Base-by-base conservation (phyloP, 179 eudicot genomes). In the Beta macrorhiza region DNA sequence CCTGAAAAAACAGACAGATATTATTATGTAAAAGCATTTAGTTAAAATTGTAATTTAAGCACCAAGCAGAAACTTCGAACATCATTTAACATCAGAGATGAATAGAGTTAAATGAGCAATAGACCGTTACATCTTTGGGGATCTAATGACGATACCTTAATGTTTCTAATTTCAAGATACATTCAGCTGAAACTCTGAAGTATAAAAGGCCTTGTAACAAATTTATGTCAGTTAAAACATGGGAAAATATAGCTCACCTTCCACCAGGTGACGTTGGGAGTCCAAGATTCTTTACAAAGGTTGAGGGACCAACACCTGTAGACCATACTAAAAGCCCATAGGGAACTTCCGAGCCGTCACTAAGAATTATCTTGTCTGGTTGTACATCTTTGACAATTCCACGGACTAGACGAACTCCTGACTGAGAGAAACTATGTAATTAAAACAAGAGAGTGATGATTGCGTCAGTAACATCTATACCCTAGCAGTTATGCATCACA, bases 251-350 rank as follows among this genome's bases (percentile, higher is more conserved):
- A 78, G 53, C 81, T 84, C 77, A 97, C 98, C 99, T 90, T 86
- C 98, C 99, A 87, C 99, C 98, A 37, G 95, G 93, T 80, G 98
- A 89, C 76, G 90, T 93, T 20, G 89, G 90, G 72, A 93, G 62
- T 45, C 91, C 94, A 49, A 92, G 89, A 75, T 87, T 65, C 32
- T 84, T 89, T 53, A 95, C 91, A 74, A 97, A 95, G 67, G 90
- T 64, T 32, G 98, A 95, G 63, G 99, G 97, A 78, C 99, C 99
- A 76, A 97, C 99, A 67, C 98, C 99, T 9, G 99, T 97, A 72
- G 99, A 94, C 99, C 99, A 97, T 65, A 97, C 99, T 80, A 97
- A 71, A 68, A 97, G 89, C 32, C 99, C 99, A 83, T 94, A 95
- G 5, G 99, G 99, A 77, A 97, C 98, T 75, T 91, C 91, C 20